Conservation (phyloP, 306 rosid genomes). For the Oemleria cerasiformis region DNA sequence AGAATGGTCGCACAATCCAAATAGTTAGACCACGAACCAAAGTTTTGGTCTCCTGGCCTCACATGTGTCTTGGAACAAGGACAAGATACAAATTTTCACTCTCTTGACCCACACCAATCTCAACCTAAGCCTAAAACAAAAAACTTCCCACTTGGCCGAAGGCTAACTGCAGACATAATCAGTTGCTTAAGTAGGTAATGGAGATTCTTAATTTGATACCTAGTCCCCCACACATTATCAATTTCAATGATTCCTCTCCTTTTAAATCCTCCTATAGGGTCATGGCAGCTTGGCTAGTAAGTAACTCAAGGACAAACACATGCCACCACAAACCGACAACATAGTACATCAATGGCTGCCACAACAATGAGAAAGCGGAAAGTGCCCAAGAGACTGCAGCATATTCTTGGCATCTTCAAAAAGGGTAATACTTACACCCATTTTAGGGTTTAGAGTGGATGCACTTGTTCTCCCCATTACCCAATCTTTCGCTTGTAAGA, state of each 20-base stretch:
- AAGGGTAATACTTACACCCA: too few relatives aligned
- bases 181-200: background rate
- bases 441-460: too few relatives aligned
- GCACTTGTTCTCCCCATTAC: too few relatives aligned
- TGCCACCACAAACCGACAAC: background rate
- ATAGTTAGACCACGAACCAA: too few relatives aligned
- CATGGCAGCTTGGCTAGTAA: background rate
- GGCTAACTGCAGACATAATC: background rate
- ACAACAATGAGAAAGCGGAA: background rate
- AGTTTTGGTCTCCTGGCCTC: too few relatives aligned
- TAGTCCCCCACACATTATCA: background rate
- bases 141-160: background rate
- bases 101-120: background rate
- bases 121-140: background rate
- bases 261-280: background rate
- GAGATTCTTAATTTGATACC: background rate
- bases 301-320: background rate
- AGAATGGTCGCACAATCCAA: too few relatives aligned
- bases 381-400: too few relatives aligned
- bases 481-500: too few relatives aligned
- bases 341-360: background rate
- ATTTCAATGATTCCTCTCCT: background rate
- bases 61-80: too few relatives aligned
- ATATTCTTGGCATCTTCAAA: too few relatives aligned
- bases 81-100: too few relatives aligned